Evolutionary conservation across 2,329 filamentous ascomycete genomes (phyloP).

Genomic region (Dendrostoma leiphaemia): DNA sequence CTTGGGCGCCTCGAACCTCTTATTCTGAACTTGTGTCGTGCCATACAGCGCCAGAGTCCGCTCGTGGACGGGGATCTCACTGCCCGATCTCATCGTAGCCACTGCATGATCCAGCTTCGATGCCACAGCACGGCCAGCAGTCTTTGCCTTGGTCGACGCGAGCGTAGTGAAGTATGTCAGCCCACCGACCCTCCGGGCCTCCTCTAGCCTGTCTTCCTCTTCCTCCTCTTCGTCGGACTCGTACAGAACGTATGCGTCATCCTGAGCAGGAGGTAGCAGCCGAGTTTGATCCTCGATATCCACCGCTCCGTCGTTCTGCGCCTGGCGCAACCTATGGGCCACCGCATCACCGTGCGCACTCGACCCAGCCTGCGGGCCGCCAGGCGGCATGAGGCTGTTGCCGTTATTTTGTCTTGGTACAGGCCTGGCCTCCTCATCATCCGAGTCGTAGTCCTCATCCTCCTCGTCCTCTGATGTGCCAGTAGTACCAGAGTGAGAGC

Average conservation of each 20-base stretch:
- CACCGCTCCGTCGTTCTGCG: conserved; percentile 33
- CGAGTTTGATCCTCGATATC: conserved; percentile 86
- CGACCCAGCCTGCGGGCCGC: conserved; percentile 27
- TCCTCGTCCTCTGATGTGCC: conserved; percentile 78
- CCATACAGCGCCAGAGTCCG: conserved; percentile 53
- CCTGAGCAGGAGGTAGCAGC: conserved; percentile 42
- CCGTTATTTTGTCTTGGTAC: neutral
- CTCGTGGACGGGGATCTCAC: conserved; percentile 57
- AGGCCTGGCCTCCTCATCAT: conserved; percentile 54
- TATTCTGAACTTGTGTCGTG: conserved; percentile 51
- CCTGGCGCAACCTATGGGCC: conserved; percentile 26
- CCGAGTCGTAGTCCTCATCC: conserved; percentile 67
- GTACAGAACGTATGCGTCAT: conserved; percentile 81
- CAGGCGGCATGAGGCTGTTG: conserved; percentile 9
- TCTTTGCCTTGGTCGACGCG: conserved; percentile 42
- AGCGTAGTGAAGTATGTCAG: conserved; percentile 70
- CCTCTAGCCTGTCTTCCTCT: conserved; percentile 71
- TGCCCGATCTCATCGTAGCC: conserved; percentile 53
- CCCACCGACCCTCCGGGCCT: conserved; percentile 73
- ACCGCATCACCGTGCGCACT: conserved; percentile 33
- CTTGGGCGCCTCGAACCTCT: conserved; percentile 69
- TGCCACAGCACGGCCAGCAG: conserved; percentile 40
- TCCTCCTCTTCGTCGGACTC: conserved; percentile 86
- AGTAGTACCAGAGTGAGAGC: conserved; percentile 70
- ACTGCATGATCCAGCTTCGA: conserved; percentile 44